These are phyloP conservation scores for Trichosanthes cucumerina DNA, from an alignment of 306 rosid species.

Conservation along the genomic window DNA sequence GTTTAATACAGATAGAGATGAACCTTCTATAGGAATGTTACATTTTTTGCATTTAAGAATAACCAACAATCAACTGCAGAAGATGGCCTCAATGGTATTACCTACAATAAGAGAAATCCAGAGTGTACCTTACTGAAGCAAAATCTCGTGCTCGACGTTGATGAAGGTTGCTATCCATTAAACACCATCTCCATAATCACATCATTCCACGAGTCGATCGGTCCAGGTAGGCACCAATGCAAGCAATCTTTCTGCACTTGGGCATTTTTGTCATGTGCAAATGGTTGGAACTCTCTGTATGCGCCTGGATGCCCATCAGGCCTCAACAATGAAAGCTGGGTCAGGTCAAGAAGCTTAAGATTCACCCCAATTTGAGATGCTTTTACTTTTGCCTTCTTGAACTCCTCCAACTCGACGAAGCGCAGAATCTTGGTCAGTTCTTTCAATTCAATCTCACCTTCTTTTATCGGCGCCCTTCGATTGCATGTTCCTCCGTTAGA, in stretches of 20 bases:
- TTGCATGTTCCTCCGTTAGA: conserved; percentile 75
- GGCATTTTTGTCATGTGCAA: conserved; percentile 34
- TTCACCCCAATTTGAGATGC: conserved; percentile 55
- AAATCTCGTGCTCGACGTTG: background rate
- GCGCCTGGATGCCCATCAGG: conserved; percentile 99
- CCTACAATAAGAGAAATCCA: background rate
- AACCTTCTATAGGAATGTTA: background rate
- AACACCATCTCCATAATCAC: conserved; percentile 71
- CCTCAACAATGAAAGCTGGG: conserved; percentile 58
- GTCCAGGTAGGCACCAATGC: conserved; percentile 99
- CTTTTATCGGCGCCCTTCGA: conserved; percentile 64
- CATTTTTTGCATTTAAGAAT: background rate
- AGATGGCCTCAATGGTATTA: background rate
- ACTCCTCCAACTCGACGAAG: conserved; percentile 58
- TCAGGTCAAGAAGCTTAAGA: conserved; percentile 57
- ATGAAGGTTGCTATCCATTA: conserved; percentile 27
- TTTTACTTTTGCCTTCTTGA: conserved; percentile 33
- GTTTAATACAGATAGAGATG: background rate
- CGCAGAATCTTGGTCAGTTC: conserved; percentile 38
- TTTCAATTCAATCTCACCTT: conserved; percentile 62
- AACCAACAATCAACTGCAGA: conserved; percentile 5
- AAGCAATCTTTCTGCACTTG: conserved; percentile 75
- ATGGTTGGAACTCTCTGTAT: conserved; percentile 70
- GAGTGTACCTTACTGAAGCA: conserved; percentile 2
- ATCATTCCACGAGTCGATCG: conserved; percentile 90